phyloP scores from a whole-genome alignment of 1,139 yeast species.

The Geotrichum cucujoidarum region DNA sequence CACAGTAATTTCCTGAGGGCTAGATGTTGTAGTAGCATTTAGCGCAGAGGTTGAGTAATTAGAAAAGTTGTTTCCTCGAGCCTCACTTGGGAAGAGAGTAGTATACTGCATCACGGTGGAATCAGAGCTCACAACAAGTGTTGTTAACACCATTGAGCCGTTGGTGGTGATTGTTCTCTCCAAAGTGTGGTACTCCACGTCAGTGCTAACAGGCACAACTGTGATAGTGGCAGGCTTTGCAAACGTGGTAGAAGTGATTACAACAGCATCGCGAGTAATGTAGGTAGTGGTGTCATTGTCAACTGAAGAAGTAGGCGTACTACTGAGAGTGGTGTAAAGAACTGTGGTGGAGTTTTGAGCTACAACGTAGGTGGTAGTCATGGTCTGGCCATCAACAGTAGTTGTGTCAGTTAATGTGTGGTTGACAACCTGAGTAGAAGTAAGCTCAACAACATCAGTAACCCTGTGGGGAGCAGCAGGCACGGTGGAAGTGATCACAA shows the following conservation, averaged over 20 bases:
- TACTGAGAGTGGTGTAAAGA: background rate
- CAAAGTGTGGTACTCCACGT: background rate
- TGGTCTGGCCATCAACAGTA: background rate
- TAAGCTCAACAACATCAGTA: slow-evolving; percentile 1
- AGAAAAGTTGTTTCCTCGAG: background rate
- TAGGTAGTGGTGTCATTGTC: slow-evolving; percentile 8
- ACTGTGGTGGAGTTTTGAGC: slow-evolving; percentile 2
- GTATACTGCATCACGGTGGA: background rate
- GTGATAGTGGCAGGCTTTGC: background rate
- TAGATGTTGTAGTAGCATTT: background rate
- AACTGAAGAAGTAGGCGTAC: background rate
- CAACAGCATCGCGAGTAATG: background rate
- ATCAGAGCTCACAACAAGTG: background rate
- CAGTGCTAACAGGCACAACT: background rate
- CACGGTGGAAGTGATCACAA: background rate
- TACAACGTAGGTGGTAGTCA: background rate
- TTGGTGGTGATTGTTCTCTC: background rate
- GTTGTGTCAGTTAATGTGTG: background rate
- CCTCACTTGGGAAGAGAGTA: background rate
- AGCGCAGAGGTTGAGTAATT: too few relatives aligned
- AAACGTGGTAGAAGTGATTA: background rate
- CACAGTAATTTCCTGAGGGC: background rate
- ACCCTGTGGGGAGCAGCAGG: background rate
- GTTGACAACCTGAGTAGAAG: background rate
- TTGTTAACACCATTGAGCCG: background rate